These are phyloP conservation scores for Monosporascus sp. DNA, from an alignment of 2,329 filamentous ascomycete genomes.

Conservation along the genomic window DNA sequence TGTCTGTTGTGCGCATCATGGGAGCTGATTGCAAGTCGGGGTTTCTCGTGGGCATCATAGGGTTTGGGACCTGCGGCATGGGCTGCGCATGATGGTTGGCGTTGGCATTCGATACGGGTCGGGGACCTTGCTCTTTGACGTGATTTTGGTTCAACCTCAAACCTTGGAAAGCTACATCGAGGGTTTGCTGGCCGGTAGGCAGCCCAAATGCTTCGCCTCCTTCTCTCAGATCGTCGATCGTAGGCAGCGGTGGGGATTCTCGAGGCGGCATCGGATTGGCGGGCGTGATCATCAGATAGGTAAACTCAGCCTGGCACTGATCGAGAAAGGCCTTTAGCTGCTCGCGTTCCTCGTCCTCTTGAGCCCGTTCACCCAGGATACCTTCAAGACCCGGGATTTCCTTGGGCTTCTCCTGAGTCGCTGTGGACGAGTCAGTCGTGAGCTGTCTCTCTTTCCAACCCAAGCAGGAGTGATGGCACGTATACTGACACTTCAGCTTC, in stretches of 20 bases:
- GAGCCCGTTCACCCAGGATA: conserved; percentile 19
- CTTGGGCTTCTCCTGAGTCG: conserved; percentile 36
- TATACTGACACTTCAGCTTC: conserved; percentile 47
- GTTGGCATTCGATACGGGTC: conserved; percentile 45
- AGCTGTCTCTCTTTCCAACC: not conserved
- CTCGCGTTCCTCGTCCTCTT: conserved; percentile 38
- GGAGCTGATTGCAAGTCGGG: conserved; percentile 41
- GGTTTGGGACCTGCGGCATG: conserved; percentile 35
- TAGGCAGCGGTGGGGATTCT: conserved; percentile 53
- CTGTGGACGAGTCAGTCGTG: conserved; percentile 25
- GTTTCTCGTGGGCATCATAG: conserved; percentile 29
- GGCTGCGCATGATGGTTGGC: conserved; percentile 54
- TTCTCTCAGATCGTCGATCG: conserved; percentile 56
- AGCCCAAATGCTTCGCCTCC: conserved; percentile 45
- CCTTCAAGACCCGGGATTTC: conserved; percentile 40
- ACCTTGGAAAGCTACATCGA: conserved; percentile 30
- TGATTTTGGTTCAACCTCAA: conserved; percentile 49
- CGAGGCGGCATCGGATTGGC: conserved; percentile 62
- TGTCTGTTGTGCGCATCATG: conserved; percentile 49
- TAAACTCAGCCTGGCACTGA: conserved; percentile 60
- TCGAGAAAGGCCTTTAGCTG: conserved; percentile 58
- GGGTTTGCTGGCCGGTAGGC: conserved; percentile 34
- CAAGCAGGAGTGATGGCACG: conserved; percentile 4
- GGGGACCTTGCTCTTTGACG: conserved; percentile 45
- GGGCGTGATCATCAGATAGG: conserved; percentile 62